phyloP scores from a whole-genome alignment of 2,329 filamentous ascomycete species.

The Calonectria leucothoes region DNA sequence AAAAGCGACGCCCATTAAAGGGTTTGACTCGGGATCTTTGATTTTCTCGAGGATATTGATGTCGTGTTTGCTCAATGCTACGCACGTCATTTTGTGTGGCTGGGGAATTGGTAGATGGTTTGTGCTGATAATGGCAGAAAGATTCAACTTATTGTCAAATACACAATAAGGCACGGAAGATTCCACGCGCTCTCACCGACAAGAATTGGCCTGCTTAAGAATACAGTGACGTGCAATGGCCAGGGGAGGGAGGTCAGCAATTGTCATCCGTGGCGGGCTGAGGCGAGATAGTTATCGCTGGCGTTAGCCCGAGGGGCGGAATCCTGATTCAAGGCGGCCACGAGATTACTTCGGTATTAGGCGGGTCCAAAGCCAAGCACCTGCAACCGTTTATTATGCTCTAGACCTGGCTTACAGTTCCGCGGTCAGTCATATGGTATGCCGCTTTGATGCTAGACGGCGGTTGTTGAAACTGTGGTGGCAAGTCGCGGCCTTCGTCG shows the following conservation, averaged over 20 bases:
- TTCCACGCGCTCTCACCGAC: background rate
- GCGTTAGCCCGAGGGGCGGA: background rate
- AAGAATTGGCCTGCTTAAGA: conserved; percentile 9
- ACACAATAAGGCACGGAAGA: background rate
- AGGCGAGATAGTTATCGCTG: conserved; percentile 15
- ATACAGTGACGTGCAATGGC: conserved; percentile 12
- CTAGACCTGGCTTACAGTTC: conserved; percentile 16
- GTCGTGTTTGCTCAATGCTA: conserved; percentile 67
- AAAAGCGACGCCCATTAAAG: conserved; percentile 64
- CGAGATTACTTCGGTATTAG: background rate
- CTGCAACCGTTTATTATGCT: background rate
- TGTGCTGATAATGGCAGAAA: background rate
- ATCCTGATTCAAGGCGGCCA: background rate
- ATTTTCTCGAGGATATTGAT: conserved; percentile 74
- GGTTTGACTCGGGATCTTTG: conserved; percentile 73
- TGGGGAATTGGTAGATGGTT: conserved; percentile 22
- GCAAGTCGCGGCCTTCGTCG: conserved; percentile 50
- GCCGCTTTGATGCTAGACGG: conserved; percentile 10
- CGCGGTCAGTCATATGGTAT: conserved; percentile 27
- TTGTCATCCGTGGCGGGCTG: conserved; percentile 1
- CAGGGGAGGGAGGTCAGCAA: background rate
- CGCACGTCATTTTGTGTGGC: conserved; percentile 56
- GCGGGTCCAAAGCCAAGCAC: background rate
- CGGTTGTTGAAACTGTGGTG: conserved; percentile 22
- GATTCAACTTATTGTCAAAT: background rate